Evolutionary conservation across 192 early-diverging fungal species (phyloP), one percentile per base, ranked within the genome.

Genomic region (Coemansia sp.): DNA sequence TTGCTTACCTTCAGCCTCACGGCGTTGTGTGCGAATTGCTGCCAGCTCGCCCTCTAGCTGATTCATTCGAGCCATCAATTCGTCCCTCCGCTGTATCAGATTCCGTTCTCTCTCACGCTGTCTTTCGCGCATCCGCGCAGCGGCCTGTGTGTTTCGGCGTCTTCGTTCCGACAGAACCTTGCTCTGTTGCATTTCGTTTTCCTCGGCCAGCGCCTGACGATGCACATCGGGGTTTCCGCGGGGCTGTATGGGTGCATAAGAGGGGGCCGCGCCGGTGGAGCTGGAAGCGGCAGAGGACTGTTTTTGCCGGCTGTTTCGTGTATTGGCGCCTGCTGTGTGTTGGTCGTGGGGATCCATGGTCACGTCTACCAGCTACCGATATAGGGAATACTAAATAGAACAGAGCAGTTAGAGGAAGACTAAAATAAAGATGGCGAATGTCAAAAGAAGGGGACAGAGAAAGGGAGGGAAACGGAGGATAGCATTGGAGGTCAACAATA

Each of bases 91-190:
- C 41, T 66, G 54, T 19, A 72, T 41, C 5, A 81, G 73, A 17
- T 42, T 46, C 17, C 65, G 68, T 50, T 81, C 78, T 52, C 73
- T 66, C 34, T 75, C 62, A 13, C 73, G 63, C 63, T 81, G 78
- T 32, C 78, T 63, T 54, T 81, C 78, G 36, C 78, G 78, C 78
- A 81, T 81, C 25, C 78, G 72, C 11, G 78, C 78, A 3, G 78
- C 78, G 2, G 78, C 78, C 55, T 61, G 66, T 2, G 78, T 75
- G 49, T 81, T 81, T 45, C 69, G 58, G 49, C 68, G 66, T 9
- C 78, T 57, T 59, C 73, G 69, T 50, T 69, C 66, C 5, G 59
- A 56, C 14, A 59, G 52, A 1, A 72, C 40, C 36, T 75, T 69
- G 62, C 41, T 75, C 25, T 75, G 15, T 42, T 71, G 66, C 46